Evolutionary conservation across 2,329 filamentous ascomycete species (phyloP).

Genomic region (Trichoderma koningii): DNA sequence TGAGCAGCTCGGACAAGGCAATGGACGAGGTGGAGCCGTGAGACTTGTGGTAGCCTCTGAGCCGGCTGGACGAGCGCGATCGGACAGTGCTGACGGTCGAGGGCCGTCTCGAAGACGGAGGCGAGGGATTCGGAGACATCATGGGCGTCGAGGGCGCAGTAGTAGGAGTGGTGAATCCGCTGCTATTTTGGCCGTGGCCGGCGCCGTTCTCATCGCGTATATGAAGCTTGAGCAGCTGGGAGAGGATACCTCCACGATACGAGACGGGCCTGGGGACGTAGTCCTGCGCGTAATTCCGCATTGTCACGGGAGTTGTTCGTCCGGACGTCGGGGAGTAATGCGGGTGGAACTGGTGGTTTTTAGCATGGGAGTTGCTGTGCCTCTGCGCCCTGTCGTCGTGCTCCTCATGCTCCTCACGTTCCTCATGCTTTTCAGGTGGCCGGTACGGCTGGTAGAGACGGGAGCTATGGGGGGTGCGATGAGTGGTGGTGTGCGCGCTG

Average conservation of each 20-base stretch:
- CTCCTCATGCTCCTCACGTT: constrained; percentile 29
- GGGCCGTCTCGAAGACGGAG: constrained; percentile 44
- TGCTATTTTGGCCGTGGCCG: constrained; percentile 39
- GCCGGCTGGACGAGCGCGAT: constrained; percentile 43
- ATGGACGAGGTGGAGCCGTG: constrained; percentile 47
- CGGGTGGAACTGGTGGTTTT: constrained; percentile 38
- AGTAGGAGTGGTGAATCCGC: constrained; percentile 47
- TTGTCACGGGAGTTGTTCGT: constrained; percentile 43
- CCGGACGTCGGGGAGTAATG: constrained; percentile 40
- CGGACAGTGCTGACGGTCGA: constrained; percentile 39
- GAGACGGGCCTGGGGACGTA: constrained; percentile 68
- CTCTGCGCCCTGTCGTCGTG: constrained; percentile 39
- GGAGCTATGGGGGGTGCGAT: constrained; percentile 32
- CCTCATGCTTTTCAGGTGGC: constrained; percentile 32
- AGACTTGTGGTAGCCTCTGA: constrained; percentile 47
- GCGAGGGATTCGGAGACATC: constrained; percentile 48
- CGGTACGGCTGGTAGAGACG: constrained; percentile 31
- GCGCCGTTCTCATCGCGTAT: constrained; percentile 47
- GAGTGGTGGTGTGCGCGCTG: constrained; percentile 28
- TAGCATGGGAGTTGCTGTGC: constrained; percentile 41
- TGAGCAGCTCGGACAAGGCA: constrained; percentile 54
- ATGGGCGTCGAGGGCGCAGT: constrained; percentile 43
- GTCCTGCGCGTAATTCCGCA: constrained; percentile 53
- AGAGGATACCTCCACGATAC: constrained; percentile 73
- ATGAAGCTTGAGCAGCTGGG: constrained; percentile 71